These are phyloP conservation scores for Phytophthora lateralis DNA, from an alignment of 352 stramenopile genomes.

Conservation along the genomic window DNA sequence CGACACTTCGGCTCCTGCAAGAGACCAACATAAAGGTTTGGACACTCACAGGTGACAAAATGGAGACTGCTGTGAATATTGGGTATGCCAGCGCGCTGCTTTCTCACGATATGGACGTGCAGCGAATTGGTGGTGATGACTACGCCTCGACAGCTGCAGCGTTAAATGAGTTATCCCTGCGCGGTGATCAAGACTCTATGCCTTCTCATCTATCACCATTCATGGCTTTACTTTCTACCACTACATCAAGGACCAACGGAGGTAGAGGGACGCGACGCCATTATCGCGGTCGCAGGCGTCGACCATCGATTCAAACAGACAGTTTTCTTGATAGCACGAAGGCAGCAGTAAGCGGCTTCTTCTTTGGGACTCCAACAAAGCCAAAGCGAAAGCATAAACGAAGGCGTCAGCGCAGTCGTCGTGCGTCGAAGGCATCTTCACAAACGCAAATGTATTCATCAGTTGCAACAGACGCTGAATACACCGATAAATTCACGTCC, in stretches of 20 bases:
- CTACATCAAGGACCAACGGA: constrained; percentile 6
- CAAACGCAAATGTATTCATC: constrained; percentile 35
- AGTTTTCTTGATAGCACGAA: constrained; percentile 34
- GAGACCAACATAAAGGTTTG: constrained; percentile 94
- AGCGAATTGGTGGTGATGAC: constrained; percentile 64
- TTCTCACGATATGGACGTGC: constrained; percentile 77
- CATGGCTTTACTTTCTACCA: constrained; percentile 8
- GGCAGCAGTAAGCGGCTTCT: constrained; percentile 14
- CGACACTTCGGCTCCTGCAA: constrained; percentile 84
- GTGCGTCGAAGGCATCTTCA: constrained; percentile 19
- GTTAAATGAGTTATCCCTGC: constrained; percentile 54
- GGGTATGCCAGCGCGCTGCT: constrained; percentile 91
- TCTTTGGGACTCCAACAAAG: constrained; percentile 23
- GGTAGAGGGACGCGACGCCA: constrained; percentile 7
- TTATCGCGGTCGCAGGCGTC: constrained; percentile 10
- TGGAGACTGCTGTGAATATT: constrained; percentile 96
- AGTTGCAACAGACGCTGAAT: constrained; percentile 32
- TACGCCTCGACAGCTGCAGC: constrained; percentile 58
- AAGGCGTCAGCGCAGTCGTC: constrained; percentile 14
- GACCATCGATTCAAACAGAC: constrained; percentile 14
- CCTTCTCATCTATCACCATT: constrained; percentile 16
- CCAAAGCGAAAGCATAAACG: constrained; percentile 31
- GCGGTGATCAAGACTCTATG: constrained; percentile 13
- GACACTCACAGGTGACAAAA: constrained; percentile 95
- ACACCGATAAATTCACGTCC: constrained; percentile 18